phyloP scores from a whole-genome alignment of 169 alveolate species.

The Babesia bovis region DNA sequence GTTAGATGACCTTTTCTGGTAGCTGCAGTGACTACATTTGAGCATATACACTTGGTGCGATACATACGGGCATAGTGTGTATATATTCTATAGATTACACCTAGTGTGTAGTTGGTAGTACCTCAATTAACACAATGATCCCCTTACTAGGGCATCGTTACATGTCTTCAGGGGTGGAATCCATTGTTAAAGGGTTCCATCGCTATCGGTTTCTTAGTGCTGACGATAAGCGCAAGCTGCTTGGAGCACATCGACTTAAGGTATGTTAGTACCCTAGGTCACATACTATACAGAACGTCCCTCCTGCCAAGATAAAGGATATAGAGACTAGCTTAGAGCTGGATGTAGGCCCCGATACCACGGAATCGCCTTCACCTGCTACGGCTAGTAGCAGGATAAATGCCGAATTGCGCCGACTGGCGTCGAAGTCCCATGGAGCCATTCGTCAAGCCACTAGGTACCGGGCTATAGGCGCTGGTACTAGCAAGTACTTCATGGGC shows the following conservation, averaged over 20 bases:
- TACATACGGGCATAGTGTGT: neutral
- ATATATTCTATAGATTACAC: too few species aligned
- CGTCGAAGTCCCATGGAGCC: neutral
- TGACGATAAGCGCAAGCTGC: constrained; percentile 53
- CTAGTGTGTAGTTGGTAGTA: too few species aligned
- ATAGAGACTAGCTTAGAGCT: constrained; percentile 9
- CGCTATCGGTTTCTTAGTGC: constrained; percentile 52
- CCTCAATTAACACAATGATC: too few species aligned
- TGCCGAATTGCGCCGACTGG: constrained; percentile 27
- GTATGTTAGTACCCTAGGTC: constrained; percentile 17
- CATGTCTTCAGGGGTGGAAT: constrained; percentile 41
- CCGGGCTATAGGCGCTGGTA: constrained; percentile 17
- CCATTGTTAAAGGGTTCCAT: constrained; percentile 25
- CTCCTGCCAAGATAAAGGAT: neutral
- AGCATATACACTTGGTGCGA: constrained; percentile 4
- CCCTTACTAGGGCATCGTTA: constrained; percentile 1
- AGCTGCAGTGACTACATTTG: constrained; percentile 10
- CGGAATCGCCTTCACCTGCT: neutral
- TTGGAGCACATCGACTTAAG: constrained; percentile 54
- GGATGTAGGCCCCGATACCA: neutral
- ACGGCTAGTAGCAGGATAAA: constrained; percentile 3
- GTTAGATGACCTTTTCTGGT: constrained; percentile 2
- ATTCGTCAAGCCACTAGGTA: neutral
- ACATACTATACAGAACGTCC: neutral
- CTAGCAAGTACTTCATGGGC: constrained; percentile 50